These are phyloP conservation scores for Vaccinium darrowii DNA, from an alignment of 148 eudicot species.

Conservation along the genomic window DNA sequence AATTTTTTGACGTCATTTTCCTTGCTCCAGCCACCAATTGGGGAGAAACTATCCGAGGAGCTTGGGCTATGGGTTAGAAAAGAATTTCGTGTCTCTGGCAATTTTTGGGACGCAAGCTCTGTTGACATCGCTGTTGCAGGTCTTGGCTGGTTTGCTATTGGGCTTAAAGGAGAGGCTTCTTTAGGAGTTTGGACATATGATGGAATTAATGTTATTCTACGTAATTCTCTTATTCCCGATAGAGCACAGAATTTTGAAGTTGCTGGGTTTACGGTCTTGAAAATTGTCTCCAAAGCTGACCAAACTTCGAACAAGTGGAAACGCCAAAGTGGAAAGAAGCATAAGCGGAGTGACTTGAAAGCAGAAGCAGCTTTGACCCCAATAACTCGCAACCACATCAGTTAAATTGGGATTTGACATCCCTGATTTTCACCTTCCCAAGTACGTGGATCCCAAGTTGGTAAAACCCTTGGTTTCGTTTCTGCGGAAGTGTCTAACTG, in stretches of 20 bases:
- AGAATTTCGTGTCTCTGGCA: constrained; percentile 60
- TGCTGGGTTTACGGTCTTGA: constrained; percentile 82
- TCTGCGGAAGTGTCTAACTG: neutral
- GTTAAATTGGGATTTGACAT: neutral
- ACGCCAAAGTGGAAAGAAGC: constrained; percentile 36
- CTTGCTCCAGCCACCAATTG: constrained; percentile 76
- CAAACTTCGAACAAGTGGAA: constrained; percentile 42
- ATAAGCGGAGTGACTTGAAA: constrained; percentile 16
- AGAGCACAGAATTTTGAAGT: constrained; percentile 65
- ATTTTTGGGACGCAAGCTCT: constrained; percentile 71
- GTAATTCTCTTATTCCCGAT: constrained; percentile 70
- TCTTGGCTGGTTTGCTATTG: constrained; percentile 96
- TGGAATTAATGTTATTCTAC: constrained; percentile 62
- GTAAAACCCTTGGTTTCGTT: neutral
- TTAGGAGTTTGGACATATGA: constrained; percentile 85
- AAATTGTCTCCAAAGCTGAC: constrained; percentile 75
- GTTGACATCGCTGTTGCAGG: constrained; percentile 81
- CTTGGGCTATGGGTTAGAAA: constrained; percentile 75
- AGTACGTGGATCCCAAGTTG: neutral
- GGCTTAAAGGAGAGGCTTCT: constrained; percentile 72
- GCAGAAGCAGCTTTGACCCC: constrained; percentile 16
- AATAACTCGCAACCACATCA: neutral
- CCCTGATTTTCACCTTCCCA: neutral
- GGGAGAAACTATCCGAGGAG: constrained; percentile 56
- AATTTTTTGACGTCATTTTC: neutral